phyloP scores from a whole-genome alignment of 805 yeast species.

The Ogataea philodendri region DNA sequence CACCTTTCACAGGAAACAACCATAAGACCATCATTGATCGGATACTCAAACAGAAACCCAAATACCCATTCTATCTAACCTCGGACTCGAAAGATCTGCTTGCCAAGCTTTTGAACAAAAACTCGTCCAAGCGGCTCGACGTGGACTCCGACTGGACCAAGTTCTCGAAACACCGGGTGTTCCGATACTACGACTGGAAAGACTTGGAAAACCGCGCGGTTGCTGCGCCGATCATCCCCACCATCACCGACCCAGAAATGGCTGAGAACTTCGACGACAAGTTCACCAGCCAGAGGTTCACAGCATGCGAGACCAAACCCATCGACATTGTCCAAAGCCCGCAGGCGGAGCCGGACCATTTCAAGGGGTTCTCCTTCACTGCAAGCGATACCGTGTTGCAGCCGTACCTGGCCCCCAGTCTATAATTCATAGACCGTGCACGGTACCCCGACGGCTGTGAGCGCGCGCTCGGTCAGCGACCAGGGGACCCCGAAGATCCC shows the following conservation, averaged over 20 bases:
- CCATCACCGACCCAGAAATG: conserved; percentile 63
- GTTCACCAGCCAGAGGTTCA: conserved; percentile 60
- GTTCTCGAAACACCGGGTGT: conserved; percentile 64
- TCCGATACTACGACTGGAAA: conserved; percentile 70
- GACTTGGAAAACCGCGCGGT: conserved; percentile 46
- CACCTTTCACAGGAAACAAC: conserved; percentile 83
- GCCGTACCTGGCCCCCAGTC: conserved; percentile 19
- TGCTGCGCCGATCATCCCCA: conserved; percentile 73
- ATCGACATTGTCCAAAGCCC: conserved; percentile 8
- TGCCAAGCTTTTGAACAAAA: conserved; percentile 61
- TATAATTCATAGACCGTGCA: conserved; percentile 51
- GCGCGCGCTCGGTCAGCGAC: conserved; percentile 58
- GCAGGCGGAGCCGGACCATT: conserved; percentile 22
- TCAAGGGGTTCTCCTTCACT: conserved; percentile 45
- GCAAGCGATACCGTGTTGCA: conserved; percentile 41
- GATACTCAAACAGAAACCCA: conserved; percentile 61
- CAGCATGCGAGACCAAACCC: conserved; percentile 9
- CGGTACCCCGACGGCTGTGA: conserved; percentile 36
- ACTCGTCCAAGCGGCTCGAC: conserved; percentile 59
- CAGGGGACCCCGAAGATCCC: conserved; percentile 83
- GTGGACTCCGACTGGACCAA: conserved; percentile 50
- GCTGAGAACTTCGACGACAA: conserved; percentile 82
- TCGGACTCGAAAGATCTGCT: conserved; percentile 75
- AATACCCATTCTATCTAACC: conserved; percentile 68
- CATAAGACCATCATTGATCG: conserved; percentile 70